Conservation (phyloP, 129 eudicot species). For the Erigeron canadensis region DNA sequence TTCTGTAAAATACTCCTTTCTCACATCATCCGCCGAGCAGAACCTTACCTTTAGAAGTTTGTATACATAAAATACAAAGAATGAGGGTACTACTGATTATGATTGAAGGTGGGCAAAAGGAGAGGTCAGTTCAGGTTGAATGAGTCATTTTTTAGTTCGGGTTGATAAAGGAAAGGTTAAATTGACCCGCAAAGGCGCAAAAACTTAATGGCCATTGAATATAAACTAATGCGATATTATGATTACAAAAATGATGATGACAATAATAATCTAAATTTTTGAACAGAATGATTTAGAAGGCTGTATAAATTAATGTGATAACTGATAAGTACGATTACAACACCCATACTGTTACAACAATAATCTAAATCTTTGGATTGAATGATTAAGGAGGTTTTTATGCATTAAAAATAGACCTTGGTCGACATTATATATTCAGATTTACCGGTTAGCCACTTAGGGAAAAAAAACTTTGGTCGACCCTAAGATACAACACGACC, state of each 20-base stretch:
- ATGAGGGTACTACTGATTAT: not conserved
- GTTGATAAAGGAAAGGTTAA: not conserved
- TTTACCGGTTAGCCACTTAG: not conserved
- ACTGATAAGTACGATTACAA: too few species aligned
- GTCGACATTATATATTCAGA: not conserved
- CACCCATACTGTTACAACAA: too few species aligned
- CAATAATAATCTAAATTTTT: not conserved
- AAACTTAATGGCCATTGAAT: not conserved
- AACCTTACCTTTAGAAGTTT: slow-evolving; percentile 58
- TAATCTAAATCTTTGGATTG: too few species aligned
- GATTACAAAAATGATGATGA: not conserved
- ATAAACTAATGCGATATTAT: not conserved
- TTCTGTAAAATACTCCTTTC: slow-evolving; percentile 72
- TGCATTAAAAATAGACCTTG: not conserved
- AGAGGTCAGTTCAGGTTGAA: not conserved
- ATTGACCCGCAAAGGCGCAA: not conserved
- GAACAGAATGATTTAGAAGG: not conserved
- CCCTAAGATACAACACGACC: not conserved
- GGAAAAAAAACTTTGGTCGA: not conserved
- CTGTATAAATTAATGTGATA: not conserved
- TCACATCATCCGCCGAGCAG: slow-evolving; percentile 69
- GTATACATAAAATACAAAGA: not conserved
- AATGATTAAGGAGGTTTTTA: too few species aligned
- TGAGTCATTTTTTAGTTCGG: not conserved
- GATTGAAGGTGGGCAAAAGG: not conserved